A percentile compares a stretch with the other conserved stretches of the same genome.
Conservation (phyloP, 78 protist genomes). For the Dictyostelium brefeldianum region DNA sequence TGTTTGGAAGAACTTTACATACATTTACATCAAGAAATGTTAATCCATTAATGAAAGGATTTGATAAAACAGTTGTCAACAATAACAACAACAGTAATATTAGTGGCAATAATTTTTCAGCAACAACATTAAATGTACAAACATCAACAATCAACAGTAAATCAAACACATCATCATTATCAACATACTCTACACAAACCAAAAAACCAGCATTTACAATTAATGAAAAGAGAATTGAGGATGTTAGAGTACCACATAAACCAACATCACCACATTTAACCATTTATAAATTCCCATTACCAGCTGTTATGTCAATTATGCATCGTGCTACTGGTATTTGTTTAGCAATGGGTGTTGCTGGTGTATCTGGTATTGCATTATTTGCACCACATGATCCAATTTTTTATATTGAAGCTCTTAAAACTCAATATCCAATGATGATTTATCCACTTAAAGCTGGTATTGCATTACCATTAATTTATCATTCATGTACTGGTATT, state of each 20-base stretch:
- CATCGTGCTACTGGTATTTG: conserved; percentile 82
- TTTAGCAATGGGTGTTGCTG: conserved; percentile 55
- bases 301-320: conserved; percentile 74
- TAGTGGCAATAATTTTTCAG: neutral
- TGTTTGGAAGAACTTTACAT: conserved; percentile 34
- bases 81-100: neutral
- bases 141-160: neutral
- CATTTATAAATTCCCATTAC: conserved; percentile 75
- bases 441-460: conserved; percentile 43
- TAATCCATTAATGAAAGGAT: neutral
- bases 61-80: neutral
- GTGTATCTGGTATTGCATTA: conserved; percentile 11
- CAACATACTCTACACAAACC: conserved; percentile 2
- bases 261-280: conserved; percentile 83
- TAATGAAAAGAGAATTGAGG: conserved; percentile 48
- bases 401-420: conserved; percentile 29
- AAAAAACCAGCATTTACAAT: conserved; percentile 40
- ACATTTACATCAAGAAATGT: conserved; percentile 8
- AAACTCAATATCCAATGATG: conserved; percentile 20
- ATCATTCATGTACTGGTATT: conserved; percentile 52
- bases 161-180: neutral
- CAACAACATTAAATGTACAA: neutral
- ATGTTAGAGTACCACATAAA: neutral
- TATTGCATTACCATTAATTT: conserved; percentile 60
- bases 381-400: conserved; percentile 60